These are phyloP conservation scores for Phytophthora foliorum DNA, from an alignment of 352 stramenopile genomes.

Conservation along the genomic window DNA sequence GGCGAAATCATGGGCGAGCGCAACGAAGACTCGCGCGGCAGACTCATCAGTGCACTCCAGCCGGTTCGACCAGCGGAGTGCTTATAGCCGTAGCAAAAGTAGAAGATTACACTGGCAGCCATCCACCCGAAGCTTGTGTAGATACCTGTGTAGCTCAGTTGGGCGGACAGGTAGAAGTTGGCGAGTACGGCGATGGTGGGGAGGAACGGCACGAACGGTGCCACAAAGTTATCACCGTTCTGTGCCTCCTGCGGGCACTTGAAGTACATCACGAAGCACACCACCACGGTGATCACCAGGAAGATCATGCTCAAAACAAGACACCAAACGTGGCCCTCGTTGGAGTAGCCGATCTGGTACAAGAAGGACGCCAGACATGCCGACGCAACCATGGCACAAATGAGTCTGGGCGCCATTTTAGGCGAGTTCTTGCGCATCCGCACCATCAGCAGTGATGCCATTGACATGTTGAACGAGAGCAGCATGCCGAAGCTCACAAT, in stretches of 20 bases:
- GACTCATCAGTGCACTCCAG: constrained; percentile 67
- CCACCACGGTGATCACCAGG: constrained; percentile 43
- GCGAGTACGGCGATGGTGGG: constrained; percentile 56
- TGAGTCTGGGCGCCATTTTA: constrained; percentile 45
- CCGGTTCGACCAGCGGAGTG: constrained; percentile 67
- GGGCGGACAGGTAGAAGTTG: constrained; percentile 78
- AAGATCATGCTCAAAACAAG: constrained; percentile 60
- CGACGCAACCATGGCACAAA: constrained; percentile 45
- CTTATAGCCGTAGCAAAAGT: constrained; percentile 81
- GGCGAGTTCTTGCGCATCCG: constrained; percentile 68
- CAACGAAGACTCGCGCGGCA: constrained; percentile 56
- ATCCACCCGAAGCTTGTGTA: constrained; percentile 64
- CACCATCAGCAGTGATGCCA: constrained; percentile 76
- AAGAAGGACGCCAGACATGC: constrained; percentile 56
- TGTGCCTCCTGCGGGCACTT: constrained; percentile 69
- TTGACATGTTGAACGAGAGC: constrained; percentile 89
- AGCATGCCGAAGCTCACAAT: constrained; percentile 91
- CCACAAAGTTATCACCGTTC: constrained; percentile 63
- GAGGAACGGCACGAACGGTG: constrained; percentile 75
- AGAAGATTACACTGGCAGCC: constrained; percentile 62
- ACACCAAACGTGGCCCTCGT: constrained; percentile 33
- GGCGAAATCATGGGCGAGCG: constrained; percentile 65
- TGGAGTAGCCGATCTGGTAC: constrained; percentile 69
- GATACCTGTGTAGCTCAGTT: constrained; percentile 63
- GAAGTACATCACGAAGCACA: constrained; percentile 47